phyloP scores from a whole-genome alignment of 2,329 filamentous ascomycete genomes.

The Camillea tinctor region DNA sequence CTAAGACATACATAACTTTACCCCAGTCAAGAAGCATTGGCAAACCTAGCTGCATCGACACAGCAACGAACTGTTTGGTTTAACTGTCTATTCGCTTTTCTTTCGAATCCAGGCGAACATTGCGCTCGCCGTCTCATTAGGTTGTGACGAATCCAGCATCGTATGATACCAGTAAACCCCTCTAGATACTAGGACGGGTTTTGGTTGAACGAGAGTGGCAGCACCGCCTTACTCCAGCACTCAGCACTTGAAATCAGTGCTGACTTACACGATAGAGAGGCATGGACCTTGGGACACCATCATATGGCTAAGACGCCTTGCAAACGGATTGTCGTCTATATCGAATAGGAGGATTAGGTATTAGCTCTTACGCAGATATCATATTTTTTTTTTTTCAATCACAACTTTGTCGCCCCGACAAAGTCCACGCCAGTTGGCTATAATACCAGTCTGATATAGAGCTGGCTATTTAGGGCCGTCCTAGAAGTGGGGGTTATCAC shows the following conservation, averaged over 20 bases:
- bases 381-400: too few relatives aligned
- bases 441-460: neutral
- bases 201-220: neutral
- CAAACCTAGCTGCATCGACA: constrained; percentile 16
- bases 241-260: neutral
- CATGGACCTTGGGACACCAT: neutral
- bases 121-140: constrained; percentile 1
- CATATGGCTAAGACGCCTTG: neutral
- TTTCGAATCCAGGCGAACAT: constrained; percentile 5
- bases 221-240: neutral
- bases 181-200: neutral
- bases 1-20: constrained; percentile 23
- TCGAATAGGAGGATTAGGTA: neutral
- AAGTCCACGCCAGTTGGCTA: neutral
- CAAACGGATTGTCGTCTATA: constrained; percentile 7
- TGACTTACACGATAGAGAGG: neutral
- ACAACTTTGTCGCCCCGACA: neutral
- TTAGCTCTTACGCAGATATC: neutral
- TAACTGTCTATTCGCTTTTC: constrained; percentile 1
- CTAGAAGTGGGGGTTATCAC: neutral
- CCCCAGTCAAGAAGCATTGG: constrained; percentile 17
- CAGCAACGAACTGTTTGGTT: constrained; percentile 3
- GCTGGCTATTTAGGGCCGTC: neutral
- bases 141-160: constrained; percentile 1
- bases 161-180: neutral